Conservation (phyloP, 306 rosid genomes). For the Citrullus mucosospermus region DNA sequence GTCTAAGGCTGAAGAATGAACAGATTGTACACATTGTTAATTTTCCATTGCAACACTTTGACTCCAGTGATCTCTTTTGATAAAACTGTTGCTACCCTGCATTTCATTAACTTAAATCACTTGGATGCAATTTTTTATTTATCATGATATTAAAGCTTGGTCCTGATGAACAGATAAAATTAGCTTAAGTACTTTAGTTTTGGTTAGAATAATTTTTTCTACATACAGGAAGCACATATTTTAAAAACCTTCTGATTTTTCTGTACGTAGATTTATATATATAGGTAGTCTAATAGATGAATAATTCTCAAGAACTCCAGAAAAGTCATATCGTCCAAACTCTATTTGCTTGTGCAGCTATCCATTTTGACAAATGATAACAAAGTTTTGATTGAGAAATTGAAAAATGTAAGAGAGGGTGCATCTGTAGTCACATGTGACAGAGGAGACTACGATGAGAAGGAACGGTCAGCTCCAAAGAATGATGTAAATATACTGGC, state of each 20-base stretch:
- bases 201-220: not conserved
- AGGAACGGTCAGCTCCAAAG: slow-evolving; percentile 31
- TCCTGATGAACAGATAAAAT: not conserved
- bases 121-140: not conserved
- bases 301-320: not conserved
- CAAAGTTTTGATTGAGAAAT: slow-evolving; percentile 30
- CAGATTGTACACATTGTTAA: not conserved
- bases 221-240: not conserved
- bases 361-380: slow-evolving; percentile 41
- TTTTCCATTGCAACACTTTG: not conserved
- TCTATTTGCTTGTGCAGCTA: slow-evolving; percentile 35
- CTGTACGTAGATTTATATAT: not conserved
- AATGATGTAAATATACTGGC: slow-evolving; percentile 27
- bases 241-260: not conserved
- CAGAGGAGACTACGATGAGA: slow-evolving; percentile 20
- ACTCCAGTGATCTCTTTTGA: not conserved
- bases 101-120: not conserved
- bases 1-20: not conserved
- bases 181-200: not conserved
- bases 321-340: not conserved
- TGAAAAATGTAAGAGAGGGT: slow-evolving; percentile 18
- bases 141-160: not conserved
- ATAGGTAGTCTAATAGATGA: not conserved
- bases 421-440: not conserved
- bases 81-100: not conserved